A percentile compares a stretch with the other conserved stretches of the same genome.
phyloP scores from a whole-genome alignment of 169 alveolate genomes.

The Plasmodium ovale region DNA sequence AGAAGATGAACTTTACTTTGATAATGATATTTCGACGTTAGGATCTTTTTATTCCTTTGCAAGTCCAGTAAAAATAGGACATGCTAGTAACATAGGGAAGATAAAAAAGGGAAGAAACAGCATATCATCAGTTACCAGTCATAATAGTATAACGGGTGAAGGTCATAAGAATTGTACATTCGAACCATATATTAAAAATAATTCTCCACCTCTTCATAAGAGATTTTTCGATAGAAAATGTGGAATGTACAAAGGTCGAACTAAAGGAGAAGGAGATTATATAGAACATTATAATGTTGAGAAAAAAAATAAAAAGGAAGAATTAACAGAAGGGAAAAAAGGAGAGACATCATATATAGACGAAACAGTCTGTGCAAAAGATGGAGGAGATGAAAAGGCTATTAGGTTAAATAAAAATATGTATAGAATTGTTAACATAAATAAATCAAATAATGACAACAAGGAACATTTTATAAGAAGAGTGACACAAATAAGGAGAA shows the following conservation, averaged over 20 bases:
- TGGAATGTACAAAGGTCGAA: not conserved
- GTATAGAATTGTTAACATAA: conserved; percentile 40
- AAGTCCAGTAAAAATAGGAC: conserved; percentile 37
- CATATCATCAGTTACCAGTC: not conserved
- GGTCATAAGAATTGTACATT: not conserved
- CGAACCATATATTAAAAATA: not conserved
- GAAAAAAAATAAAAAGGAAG: not conserved
- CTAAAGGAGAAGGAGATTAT: not conserved
- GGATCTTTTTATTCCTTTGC: conserved; percentile 52
- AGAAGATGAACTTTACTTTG: conserved; percentile 65
- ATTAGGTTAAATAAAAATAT: conserved; percentile 45
- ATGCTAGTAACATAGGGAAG: too few species aligned
- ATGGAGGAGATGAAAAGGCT: conserved; percentile 38
- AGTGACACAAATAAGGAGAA: conserved; percentile 37
- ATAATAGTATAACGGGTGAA: not conserved
- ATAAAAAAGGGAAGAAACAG: conserved; percentile 34
- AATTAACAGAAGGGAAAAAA: not conserved
- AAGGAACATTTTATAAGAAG: conserved; percentile 40
- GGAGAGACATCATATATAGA: not conserved
- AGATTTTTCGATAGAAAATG: not conserved
- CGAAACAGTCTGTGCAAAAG: not conserved
- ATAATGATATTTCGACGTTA: conserved; percentile 51
- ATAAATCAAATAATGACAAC: not conserved
- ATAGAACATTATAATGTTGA: not conserved
- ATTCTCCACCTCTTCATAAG: conserved; percentile 2